Evolutionary conservation across 352 stramenopile species (phyloP).

Genomic region (Blastocystis sp.): DNA sequence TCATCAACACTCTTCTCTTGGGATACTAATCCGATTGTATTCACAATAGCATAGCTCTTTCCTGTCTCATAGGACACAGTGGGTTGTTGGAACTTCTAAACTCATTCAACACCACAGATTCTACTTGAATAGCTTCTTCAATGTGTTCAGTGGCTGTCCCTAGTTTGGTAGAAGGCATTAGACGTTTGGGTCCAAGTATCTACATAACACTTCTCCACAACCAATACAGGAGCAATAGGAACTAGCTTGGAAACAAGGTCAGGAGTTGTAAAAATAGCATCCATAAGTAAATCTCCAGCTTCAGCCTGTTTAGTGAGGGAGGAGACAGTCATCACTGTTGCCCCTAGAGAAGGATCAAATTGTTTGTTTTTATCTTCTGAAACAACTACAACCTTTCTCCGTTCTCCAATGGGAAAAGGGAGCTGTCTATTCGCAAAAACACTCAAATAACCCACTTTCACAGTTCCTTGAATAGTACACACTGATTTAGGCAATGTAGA

Average conservation of each 20-base stretch:
- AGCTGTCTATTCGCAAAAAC: not conserved
- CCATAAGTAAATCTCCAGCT: not conserved
- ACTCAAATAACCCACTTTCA: not conserved
- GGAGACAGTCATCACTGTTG: not conserved
- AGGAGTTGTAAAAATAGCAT: conserved; percentile 1
- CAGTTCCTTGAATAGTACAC: not conserved
- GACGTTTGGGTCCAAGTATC: not conserved
- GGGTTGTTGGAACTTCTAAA: not conserved
- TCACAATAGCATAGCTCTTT: not conserved
- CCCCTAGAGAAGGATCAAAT: not conserved
- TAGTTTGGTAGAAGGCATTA: not conserved
- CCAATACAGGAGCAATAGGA: not conserved
- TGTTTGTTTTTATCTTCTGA: not conserved
- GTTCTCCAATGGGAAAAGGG: not conserved
- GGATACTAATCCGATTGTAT: not conserved
- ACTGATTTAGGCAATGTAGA: not conserved
- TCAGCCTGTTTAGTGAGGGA: not conserved
- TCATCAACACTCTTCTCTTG: not conserved
- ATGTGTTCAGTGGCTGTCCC: not conserved
- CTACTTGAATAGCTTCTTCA: not conserved
- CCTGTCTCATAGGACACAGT: not conserved
- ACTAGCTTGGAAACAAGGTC: not conserved
- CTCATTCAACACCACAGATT: not conserved
- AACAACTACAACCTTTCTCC: not conserved
- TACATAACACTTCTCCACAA: not conserved